Base-by-base conservation (phyloP, 2,329 filamentous ascomycete genomes). In the Penicillium sp. region DNA sequence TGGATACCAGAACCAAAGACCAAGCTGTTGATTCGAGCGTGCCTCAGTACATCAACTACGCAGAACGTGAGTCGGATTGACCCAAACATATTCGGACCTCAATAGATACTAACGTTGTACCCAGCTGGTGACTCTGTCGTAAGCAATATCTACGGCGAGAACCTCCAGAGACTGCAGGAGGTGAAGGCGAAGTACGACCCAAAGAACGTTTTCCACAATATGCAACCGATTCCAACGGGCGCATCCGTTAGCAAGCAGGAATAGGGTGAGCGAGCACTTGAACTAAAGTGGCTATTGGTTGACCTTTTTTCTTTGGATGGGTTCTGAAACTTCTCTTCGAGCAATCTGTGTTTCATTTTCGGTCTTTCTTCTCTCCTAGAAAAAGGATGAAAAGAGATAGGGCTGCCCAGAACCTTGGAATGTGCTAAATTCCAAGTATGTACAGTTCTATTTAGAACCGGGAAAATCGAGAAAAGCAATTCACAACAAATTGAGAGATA, bases 121-220 rank as follows among this genome's bases (percentile, higher is more conserved):
- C 10, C 31, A 72, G 70, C 71, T 5, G 70, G 69, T 21, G 68
- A 72, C 48, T 60, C 60, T 1, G 61, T 63, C 4, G 67, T 72
- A 13, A 51, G 54, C 4, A 75, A 77, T 47, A 74, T 79, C 39
- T 80, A 79, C 59, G 79, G 78, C 3, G 68, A 69, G 13, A 79
- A 80, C 52, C 73, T 75, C 38, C 59, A 60, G 3, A 65, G 71
- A 8, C 59, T 81, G 42, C 72, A 75, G 58, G 59, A 63, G 6
- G 60, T 80, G 39, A 80, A 81, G 66, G 72, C 69, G 21, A 68
- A 68, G 50, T 80, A 79, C 55, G 79, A 80, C 59, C 77, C 78
- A 3, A 68, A 55, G 5, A 79, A 77, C 58, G 61, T 79, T 18
- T 81, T 80, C 60, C 69, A 76, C 42, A 79, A 78, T 58, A 71